Evolutionary conservation across 1,284 basidiomycete species (phyloP).

Genomic region (Cutaneotrichosporon sp.): DNA sequence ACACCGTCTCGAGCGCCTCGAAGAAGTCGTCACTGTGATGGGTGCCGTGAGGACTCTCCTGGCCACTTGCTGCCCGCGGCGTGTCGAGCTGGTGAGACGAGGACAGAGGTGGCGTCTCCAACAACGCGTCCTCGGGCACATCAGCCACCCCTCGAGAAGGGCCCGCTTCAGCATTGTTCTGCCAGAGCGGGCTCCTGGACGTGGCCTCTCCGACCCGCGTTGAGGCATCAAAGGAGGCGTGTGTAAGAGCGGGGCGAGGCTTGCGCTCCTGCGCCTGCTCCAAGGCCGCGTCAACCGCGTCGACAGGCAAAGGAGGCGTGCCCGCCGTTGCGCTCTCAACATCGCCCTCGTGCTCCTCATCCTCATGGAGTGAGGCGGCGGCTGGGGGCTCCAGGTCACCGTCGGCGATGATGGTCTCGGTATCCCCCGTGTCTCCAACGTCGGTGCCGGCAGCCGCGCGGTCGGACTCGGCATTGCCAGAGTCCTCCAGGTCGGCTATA

Average conservation of each 20-base stretch:
- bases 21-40: neutral
- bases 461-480: neutral
- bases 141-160: conserved; percentile 15
- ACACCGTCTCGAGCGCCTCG: conserved; percentile 11
- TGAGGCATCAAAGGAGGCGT: conserved; percentile 20
- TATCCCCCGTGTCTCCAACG: neutral
- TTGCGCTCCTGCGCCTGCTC: neutral
- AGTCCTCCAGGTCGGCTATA: neutral
- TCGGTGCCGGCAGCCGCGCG: neutral
- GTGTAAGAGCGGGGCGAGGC: conserved; percentile 14
- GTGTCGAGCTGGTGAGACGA: neutral
- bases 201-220: conserved; percentile 15
- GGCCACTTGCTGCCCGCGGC: neutral
- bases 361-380: neutral
- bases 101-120: neutral
- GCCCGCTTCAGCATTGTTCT: conserved; percentile 10
- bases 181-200: conserved; percentile 1
- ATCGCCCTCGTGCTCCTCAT: neutral
- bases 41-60: neutral
- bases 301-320: neutral
- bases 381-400: neutral
- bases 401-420: conserved; percentile 5
- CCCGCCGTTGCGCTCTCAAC: neutral
- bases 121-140: conserved; percentile 12
- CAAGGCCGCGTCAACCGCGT: neutral